Conservation (phyloP, 2,329 filamentous ascomycete genomes). For the Lachnellula subtilissima region DNA sequence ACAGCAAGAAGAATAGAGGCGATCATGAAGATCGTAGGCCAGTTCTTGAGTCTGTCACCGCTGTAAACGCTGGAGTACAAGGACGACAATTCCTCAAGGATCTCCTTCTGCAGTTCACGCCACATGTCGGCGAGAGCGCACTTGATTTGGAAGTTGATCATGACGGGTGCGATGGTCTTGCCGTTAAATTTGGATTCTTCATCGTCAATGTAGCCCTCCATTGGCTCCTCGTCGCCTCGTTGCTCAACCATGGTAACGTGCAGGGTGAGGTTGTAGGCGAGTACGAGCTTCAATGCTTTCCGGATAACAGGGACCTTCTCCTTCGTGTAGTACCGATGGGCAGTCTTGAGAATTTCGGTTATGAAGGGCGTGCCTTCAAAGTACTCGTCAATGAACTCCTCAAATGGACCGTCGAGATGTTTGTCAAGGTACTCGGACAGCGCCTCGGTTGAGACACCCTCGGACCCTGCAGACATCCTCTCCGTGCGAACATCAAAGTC, state of each 20-base stretch:
- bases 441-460: constrained; percentile 75
- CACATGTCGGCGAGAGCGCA: constrained; percentile 96
- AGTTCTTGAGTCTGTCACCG: constrained; percentile 96
- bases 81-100: constrained; percentile 84
- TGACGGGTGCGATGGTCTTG: constrained; percentile 88
- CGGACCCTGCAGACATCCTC: constrained; percentile 81
- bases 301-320: constrained; percentile 85
- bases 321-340: constrained; percentile 86
- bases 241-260: constrained; percentile 95
- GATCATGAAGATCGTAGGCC: constrained; percentile 98
- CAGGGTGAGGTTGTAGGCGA: constrained; percentile 92
- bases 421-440: constrained; percentile 91
- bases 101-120: constrained; percentile 94
- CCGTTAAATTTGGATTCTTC: constrained; percentile 82
- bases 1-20: constrained; percentile 88
- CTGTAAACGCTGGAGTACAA: constrained; percentile 98
- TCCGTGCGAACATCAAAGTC: constrained; percentile 85
- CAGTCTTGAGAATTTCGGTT: constrained; percentile 93
- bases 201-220: constrained; percentile 81
- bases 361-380: constrained; percentile 94
- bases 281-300: constrained; percentile 89
- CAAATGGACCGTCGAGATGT: constrained; percentile 87
- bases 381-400: constrained; percentile 91
- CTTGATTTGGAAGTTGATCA: constrained; percentile 99
- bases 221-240: constrained; percentile 70